These are phyloP conservation scores for Bipolaris victoriae DNA, from an alignment of 2,329 filamentous ascomycete genomes.

Conservation along the genomic window DNA sequence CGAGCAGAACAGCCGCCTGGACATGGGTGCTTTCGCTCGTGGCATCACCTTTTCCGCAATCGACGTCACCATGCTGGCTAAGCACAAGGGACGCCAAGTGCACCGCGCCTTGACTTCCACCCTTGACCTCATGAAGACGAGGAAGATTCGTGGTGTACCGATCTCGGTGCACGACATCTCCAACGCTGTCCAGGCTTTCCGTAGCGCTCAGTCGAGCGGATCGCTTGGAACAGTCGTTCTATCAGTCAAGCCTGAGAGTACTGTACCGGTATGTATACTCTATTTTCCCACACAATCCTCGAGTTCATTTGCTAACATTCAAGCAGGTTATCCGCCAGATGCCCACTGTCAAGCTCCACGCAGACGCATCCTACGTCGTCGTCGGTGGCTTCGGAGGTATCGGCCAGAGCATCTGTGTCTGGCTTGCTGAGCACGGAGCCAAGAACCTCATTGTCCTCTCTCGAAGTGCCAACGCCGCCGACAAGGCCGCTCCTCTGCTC, in stretches of 20 bases:
- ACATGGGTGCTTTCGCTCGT: conserved; percentile 10
- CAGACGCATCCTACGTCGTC: conserved; percentile 23
- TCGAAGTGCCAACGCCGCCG: conserved; percentile 10
- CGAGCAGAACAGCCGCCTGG: conserved; percentile 10
- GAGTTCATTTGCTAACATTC: conserved; percentile 4
- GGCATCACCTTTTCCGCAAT: background rate
- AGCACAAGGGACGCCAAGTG: background rate
- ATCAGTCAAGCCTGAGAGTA: background rate
- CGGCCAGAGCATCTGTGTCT: conserved; percentile 20
- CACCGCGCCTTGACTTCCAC: background rate
- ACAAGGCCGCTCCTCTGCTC: conserved; percentile 12
- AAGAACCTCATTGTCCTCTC: conserved; percentile 22
- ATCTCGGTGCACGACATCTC: conserved; percentile 1
- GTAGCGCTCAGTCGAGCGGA: background rate
- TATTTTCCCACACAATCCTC: background rate
- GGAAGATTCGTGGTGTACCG: background rate
- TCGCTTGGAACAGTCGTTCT: background rate
- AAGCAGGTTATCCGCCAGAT: conserved; percentile 45
- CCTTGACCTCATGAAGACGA: background rate
- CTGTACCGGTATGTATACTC: background rate
- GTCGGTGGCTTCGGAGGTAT: conserved; percentile 33
- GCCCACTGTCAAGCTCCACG: conserved; percentile 37
- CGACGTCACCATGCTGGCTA: background rate
- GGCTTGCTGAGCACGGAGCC: conserved; percentile 29
- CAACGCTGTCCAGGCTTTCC: background rate